Base-by-base conservation (phyloP, 108 stramenopile genomes). In the Fistulifera solaris region DNA sequence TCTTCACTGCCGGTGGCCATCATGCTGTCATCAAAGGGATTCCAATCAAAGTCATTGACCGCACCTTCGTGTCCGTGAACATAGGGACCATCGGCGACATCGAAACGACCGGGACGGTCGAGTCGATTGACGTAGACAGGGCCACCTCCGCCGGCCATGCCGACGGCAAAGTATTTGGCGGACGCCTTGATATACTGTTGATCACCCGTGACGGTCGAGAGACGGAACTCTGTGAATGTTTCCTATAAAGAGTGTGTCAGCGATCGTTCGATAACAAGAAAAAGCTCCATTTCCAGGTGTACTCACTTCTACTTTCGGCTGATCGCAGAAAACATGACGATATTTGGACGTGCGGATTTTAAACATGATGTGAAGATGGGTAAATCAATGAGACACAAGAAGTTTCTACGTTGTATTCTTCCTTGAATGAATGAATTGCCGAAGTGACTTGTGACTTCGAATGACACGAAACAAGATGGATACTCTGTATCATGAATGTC, bases 181-280 rank as follows among this genome's bases (percentile, higher is more conserved):
- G 96, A 98, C 18, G 92, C 98, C 69, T 99, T 99, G 82, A 98
- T 97, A 82, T 97, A 97, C 45, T 93, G 94, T 61, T 98, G 96
- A 53, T 99, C 98, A 40, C 98, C 96, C 39, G 94, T 94, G 4
- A 88, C 87, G 14, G 96, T 96, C 28, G 94, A 80, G 24, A 97
- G 77, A 16, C 89, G 85, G 58, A 95, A 77, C 24, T 83, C 87
- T 27, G 83, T 88, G 65, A 71, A 82, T 39, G 76, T 85, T 56
- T 73, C 71, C 81, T 94, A 56, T 39, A 16, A 42, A 11, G 16
- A 40, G 54, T 3, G 42, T 4, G 44, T 45, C 5, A 45, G 44
- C 4, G 11, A 45, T 4, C 7, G 2, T 45, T 11, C 4, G 44
- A 45, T 21, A 45, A 35, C 31, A 35, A 35, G 31, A 3, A 8